Evolutionary conservation across 441 rosid genomes (phyloP).

Genomic region (Pelargonium australe): DNA sequence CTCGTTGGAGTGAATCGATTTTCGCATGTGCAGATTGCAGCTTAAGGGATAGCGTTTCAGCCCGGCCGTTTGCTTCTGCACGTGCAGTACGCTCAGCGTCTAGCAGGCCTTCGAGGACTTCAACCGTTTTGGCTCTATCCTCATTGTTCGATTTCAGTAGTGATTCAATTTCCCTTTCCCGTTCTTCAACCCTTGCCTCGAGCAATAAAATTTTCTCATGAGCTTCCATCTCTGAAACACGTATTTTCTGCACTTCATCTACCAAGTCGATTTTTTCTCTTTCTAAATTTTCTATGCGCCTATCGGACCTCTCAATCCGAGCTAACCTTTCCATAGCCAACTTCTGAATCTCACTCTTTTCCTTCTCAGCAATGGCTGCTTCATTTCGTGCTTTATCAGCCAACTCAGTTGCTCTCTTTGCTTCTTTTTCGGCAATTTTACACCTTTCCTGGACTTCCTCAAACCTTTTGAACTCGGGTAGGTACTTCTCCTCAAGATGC

Average conservation of each 20-base stretch:
- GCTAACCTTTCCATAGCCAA: constrained; percentile 93
- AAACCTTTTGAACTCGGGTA: constrained; percentile 70
- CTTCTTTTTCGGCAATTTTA: constrained; percentile 74
- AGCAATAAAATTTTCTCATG: constrained; percentile 55
- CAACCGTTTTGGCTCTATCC: constrained; percentile 73
- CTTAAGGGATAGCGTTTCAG: constrained; percentile 76
- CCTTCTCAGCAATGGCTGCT: constrained; percentile 73
- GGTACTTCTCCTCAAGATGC: constrained; percentile 74
- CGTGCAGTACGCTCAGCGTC: constrained; percentile 82
- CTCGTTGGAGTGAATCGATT: constrained; percentile 78
- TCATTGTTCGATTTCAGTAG: constrained; percentile 66
- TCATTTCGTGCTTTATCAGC: constrained; percentile 87
- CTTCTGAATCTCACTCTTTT: constrained; percentile 69
- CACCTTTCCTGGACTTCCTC: constrained; percentile 86
- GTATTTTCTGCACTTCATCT: constrained; percentile 52
- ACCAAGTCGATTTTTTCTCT: constrained; percentile 62
- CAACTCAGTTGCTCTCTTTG: constrained; percentile 74
- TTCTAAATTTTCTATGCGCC: constrained; percentile 67
- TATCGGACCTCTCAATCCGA: constrained; percentile 70
- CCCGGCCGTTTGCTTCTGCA: constrained; percentile 61
- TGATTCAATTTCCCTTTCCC: constrained; percentile 86
- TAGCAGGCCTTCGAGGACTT: constrained; percentile 70
- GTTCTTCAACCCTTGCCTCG: constrained; percentile 86
- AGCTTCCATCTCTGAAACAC: constrained; percentile 65
- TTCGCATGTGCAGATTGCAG: constrained; percentile 75